phyloP scores from a whole-genome alignment of 73 alveolate genomes.

The Paramecium sexaurelia region DNA sequence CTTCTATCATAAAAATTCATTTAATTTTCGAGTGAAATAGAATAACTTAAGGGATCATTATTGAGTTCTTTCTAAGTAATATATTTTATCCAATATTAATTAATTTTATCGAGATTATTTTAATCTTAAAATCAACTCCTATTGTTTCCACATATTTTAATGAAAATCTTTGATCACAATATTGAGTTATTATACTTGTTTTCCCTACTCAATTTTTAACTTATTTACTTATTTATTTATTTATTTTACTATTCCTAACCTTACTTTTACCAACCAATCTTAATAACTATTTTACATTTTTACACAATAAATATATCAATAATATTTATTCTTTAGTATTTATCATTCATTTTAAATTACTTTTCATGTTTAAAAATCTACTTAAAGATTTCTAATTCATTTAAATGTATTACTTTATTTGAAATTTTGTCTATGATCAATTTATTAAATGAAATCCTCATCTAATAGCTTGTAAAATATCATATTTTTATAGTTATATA shows the following conservation, averaged over 20 bases:
- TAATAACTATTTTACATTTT: constrained; percentile 6
- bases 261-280: constrained; percentile 71
- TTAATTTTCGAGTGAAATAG: constrained; percentile 74
- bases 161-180: constrained; percentile 84
- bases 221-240: too few species aligned
- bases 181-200: constrained; percentile 80
- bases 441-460: too few species aligned
- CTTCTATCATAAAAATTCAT: constrained; percentile 63
- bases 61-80: too few species aligned
- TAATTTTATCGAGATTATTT: constrained; percentile 42
- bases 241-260: constrained; percentile 89
- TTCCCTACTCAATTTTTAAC: constrained; percentile 94
- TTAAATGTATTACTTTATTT: background rate
- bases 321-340: background rate
- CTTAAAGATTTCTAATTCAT: background rate
- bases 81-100: constrained; percentile 50
- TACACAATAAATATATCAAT: background rate
- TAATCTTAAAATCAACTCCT: constrained; percentile 90
- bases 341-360: background rate
- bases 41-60: background rate
- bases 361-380: background rate
- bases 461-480: too few species aligned
- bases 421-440: too few species aligned
- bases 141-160: constrained; percentile 80
- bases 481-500: too few species aligned